Evolutionary conservation across 805 yeast genomes (phyloP), one percentile per base, ranked within the genome.

Genomic region (Naumovozyma dairenensis): DNA sequence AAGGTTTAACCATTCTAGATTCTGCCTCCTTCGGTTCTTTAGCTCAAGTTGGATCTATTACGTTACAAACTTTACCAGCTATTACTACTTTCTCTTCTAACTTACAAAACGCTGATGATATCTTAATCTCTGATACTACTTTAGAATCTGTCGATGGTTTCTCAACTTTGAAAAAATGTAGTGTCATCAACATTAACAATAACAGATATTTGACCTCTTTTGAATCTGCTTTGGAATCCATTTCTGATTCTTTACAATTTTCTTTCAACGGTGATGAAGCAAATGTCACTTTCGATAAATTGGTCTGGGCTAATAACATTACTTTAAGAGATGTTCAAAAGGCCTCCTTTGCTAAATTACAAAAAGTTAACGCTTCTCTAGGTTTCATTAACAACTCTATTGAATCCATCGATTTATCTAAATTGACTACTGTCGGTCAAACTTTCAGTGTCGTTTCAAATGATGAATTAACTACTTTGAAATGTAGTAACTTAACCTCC

Each of bases 221-320:
- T 49, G 72, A 80, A 57, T 77, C 89, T 34, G 74, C 74, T 43
- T 72, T 89, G 58, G 63, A 76, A 61, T 63, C 80, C 39, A 92
- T 86, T 44, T 72, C 89, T 42, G 74, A 74, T 58, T 59, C 77
- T 42, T 71, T 92, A 52, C 75, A 79, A 51, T 77, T 92, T 57
- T 76, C 95, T 44, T 81, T 71, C 71, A 92, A 92, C 70, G 81
- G 94, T 57, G 77, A 77, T 43, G 66, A 72, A 40, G 85, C 82
- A 40, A 76, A 72, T 44, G 80, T 80, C 46, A 45, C 65, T 35
- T 78, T 87, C 46, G 77, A 79, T 61, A 59, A 71, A 50, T 76
- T 92, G 60, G 51, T 69, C 46, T 73, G 86, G 79, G 97, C 95
- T 45, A 80, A 82, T 74, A 80, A 84, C 73, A 67, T 92, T 53